Evolutionary conservation across 768 basidiomycete genomes (phyloP).

Genomic region (Suillus subalutaceus): DNA sequence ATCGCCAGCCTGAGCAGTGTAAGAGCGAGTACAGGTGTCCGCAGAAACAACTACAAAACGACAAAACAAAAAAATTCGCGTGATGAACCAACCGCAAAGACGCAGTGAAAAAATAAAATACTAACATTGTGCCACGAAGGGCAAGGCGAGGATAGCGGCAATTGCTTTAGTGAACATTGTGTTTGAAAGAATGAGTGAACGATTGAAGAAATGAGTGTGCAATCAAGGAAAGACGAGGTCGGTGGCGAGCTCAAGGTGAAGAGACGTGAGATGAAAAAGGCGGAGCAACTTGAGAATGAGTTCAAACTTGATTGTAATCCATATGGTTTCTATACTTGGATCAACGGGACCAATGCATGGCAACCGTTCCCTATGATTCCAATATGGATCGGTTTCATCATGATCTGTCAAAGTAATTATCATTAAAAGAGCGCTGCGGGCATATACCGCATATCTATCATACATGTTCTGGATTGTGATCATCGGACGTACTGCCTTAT

Average conservation of each 20-base stretch:
- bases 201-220: conserved; percentile 23
- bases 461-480: neutral
- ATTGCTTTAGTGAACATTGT: conserved; percentile 42
- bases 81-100: neutral
- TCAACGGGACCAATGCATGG: conserved; percentile 2
- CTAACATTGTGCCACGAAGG: conserved; percentile 49
- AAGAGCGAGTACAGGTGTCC: conserved; percentile 55
- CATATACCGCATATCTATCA: neutral
- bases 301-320: neutral
- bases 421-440: too few relatives aligned
- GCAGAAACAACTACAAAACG: conserved; percentile 31
- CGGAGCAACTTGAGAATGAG: neutral
- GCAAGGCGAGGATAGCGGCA: conserved; percentile 47
- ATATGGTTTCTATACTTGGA: conserved; percentile 1
- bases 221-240: conserved; percentile 14
- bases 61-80: conserved; percentile 13
- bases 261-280: neutral
- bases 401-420: conserved; percentile 1
- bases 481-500: neutral
- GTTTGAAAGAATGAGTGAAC: conserved; percentile 18
- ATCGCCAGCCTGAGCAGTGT: conserved; percentile 64
- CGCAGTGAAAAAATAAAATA: neutral
- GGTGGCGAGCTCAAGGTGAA: conserved; percentile 6
- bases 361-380: conserved; percentile 7
- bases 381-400: neutral